Base-by-base conservation (phyloP, 768 basidiomycete species). In the Lactarius akahatsu region DNA sequence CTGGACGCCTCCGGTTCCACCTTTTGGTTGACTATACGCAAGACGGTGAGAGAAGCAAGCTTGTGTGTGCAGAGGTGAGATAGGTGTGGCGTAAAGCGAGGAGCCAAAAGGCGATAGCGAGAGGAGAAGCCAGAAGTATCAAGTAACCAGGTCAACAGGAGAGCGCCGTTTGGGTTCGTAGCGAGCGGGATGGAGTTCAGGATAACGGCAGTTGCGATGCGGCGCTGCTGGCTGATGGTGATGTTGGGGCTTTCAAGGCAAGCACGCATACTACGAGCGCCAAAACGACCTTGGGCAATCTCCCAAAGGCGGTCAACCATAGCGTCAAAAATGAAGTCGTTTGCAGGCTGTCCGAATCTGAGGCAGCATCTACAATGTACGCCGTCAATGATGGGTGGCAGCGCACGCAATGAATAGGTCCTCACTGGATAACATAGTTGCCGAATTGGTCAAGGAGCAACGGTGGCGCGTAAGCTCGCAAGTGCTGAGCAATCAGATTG, bases 271-370 rank as follows among this genome's bases (percentile, higher is more conserved):
- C 95, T 96, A 58, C 97, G 89, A 56, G 97, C 97, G 62, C 97
- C 97, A 73, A 97, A 99, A 40, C 97, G 88, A 28, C 96, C 96
- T 79, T 98, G 96, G 0, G 95, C 96, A 61, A 99, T 84, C 79
- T 98, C 97, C 94, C 97, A 98, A 80, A 97, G 90, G 47, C 97
- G 92, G 76, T 98, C 96, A 56, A 92, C 89, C 82, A 98, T 98
- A 34, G 94, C 94, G 75, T 98, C 96, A 76, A 98, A 98, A 66
- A 98, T 91, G 76, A 98, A 98, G 70, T 96, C 94, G 64, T 94
- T 96, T 36, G 85, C 86, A 40, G 96, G 96, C 43, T 89, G 78
- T 56, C 92, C 91, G 73, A 98, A 98, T 41, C 92, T 89, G 52
- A 98, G 81, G 76, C 95, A 94, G 76, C 92, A 91, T 76, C 92